A percentile compares a stretch with the other conserved stretches of the same genome.
Conservation (phyloP, 192 early-diverging fungal genomes). For the Coemansia asiatica region DNA sequence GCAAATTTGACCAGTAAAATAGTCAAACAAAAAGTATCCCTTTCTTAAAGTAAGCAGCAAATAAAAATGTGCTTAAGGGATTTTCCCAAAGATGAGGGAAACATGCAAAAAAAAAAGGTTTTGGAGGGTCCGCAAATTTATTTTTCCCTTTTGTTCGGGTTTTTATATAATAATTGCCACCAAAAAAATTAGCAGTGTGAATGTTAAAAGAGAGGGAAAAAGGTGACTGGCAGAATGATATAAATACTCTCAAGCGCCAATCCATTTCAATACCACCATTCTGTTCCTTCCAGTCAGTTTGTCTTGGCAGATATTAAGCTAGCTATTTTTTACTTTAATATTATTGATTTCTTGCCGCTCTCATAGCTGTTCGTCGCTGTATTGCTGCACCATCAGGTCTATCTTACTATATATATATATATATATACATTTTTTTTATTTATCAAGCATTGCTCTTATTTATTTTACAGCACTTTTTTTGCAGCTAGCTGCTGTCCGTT, state of each 20-base stretch:
- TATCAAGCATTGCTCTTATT: neutral
- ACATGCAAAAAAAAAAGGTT: neutral
- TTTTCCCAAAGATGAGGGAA: slow-evolving; percentile 2
- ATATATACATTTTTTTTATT: too few species aligned
- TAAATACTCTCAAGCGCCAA: neutral
- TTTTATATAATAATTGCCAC: neutral
- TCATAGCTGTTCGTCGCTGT: too few species aligned
- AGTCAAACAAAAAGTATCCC: too few species aligned
- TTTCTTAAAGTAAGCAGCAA: too few species aligned
- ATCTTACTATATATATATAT: too few species aligned
- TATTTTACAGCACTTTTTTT: neutral
- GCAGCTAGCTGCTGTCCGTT: neutral
- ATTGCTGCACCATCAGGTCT: too few species aligned
- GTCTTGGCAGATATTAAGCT: neutral
- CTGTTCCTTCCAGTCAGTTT: neutral
- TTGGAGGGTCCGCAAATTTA: neutral
- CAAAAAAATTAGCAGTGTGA: neutral
- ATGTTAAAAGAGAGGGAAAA: neutral
- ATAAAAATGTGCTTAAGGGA: neutral
- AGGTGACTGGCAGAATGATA: neutral
- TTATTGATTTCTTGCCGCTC: too few species aligned
- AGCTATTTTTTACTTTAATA: neutral
- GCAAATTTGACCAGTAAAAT: too few species aligned
- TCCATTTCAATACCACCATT: neutral
- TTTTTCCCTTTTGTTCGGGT: neutral